Percentiles rank a stretch among this genome's conserved stretches.
phyloP scores from a whole-genome alignment of 257 asterid genomes.

The Gynochthodes officinalis region DNA sequence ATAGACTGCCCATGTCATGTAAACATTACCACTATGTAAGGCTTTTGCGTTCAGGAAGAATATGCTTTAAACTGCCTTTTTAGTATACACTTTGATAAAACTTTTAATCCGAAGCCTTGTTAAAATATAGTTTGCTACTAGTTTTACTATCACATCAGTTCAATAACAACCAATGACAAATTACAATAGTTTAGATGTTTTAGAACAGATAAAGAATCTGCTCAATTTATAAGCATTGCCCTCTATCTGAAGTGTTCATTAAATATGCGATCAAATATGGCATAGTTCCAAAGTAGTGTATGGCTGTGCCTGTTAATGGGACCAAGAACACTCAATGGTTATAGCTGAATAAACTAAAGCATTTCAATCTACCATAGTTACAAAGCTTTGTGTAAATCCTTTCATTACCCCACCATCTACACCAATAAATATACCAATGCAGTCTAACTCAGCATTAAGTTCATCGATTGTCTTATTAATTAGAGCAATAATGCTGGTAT shows the following conservation, averaged over 20 bases:
- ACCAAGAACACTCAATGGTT: constrained; percentile 19
- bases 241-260: constrained; percentile 94
- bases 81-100: neutral
- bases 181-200: neutral
- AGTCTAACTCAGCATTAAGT: constrained; percentile 92
- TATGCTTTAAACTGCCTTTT: neutral
- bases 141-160: neutral
- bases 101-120: neutral
- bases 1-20: neutral
- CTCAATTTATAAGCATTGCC: constrained; percentile 45
- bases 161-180: neutral
- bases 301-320: constrained; percentile 72
- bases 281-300: constrained; percentile 93
- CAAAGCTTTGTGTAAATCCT: constrained; percentile 11
- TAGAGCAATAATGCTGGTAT: constrained; percentile 89
- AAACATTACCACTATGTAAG: neutral
- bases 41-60: neutral
- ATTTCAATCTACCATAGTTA: neutral
- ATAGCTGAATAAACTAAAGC: neutral
- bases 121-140: neutral
- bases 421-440: constrained; percentile 86
- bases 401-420: constrained; percentile 92
- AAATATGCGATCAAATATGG: constrained; percentile 81
- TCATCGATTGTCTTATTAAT: constrained; percentile 91
- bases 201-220: neutral